Conservation (phyloP, 2,329 filamentous ascomycete genomes). For the Xylaria sp. region DNA sequence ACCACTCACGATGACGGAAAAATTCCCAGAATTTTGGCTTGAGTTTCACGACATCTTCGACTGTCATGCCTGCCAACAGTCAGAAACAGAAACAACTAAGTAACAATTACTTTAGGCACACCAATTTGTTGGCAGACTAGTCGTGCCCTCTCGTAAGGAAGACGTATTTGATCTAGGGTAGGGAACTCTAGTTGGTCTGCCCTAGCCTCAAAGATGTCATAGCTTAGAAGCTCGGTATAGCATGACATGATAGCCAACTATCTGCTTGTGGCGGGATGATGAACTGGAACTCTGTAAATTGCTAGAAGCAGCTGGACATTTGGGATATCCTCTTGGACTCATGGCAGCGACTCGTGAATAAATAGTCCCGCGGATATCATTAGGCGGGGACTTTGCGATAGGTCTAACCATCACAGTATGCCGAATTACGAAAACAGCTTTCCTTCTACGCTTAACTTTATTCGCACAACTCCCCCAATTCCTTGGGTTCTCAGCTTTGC, state of each 20-base stretch:
- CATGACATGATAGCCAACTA: conserved; percentile 8
- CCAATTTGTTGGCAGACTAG: conserved; percentile 23
- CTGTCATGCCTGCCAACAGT: conserved; percentile 20
- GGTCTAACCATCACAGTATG: neutral
- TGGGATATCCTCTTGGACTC: neutral
- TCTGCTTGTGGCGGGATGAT: neutral
- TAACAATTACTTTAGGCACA: conserved; percentile 8
- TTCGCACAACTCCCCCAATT: neutral
- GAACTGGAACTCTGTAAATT: neutral
- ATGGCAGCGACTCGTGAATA: neutral
- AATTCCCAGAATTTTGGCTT: conserved; percentile 37
- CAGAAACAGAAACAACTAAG: neutral
- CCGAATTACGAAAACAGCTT: neutral
- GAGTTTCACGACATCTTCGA: conserved; percentile 33
- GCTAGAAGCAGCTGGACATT: neutral
- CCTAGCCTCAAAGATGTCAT: conserved; percentile 17
- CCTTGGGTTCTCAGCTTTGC: neutral
- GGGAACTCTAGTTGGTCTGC: conserved; percentile 26
- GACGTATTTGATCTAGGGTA: conserved; percentile 15
- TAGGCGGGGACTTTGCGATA: neutral
- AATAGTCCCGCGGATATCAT: neutral
- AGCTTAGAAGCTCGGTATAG: conserved; percentile 18
- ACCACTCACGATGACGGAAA: conserved; percentile 32
- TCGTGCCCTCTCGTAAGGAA: conserved; percentile 26
- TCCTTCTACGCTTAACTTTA: neutral